phyloP scores from a whole-genome alignment of 148 eudicot genomes.

The Gaultheria prostrata region DNA sequence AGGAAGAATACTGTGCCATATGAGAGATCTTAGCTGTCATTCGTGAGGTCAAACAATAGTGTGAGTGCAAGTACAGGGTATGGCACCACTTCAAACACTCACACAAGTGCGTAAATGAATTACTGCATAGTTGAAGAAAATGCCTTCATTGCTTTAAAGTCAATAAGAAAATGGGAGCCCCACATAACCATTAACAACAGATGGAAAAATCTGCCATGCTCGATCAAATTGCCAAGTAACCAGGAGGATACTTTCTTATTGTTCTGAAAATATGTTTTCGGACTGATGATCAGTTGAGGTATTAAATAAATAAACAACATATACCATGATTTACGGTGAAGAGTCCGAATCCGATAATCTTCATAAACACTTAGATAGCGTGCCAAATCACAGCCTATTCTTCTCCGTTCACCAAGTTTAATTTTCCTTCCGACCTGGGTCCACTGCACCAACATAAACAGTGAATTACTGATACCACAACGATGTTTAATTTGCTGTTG shows the following conservation, averaged over 20 bases:
- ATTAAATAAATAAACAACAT: not conserved
- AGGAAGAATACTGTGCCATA: not conserved
- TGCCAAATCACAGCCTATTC: not conserved
- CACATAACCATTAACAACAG: slow-evolving; percentile 3
- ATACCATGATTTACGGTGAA: not conserved
- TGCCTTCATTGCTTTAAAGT: slow-evolving; percentile 1
- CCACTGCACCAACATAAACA: not conserved
- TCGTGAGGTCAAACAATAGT: not conserved
- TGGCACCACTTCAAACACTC: slow-evolving; percentile 1
- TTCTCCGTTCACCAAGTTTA: not conserved
- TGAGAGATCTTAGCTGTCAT: slow-evolving; percentile 1
- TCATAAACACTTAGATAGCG: not conserved
- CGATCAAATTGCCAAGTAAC: not conserved
- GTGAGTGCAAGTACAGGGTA: not conserved
- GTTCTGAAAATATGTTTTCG: not conserved
- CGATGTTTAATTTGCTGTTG: not conserved
- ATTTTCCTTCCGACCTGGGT: not conserved
- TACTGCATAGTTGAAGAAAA: slow-evolving; percentile 6
- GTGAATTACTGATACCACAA: not conserved
- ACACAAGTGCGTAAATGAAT: not conserved
- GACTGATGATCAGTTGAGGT: not conserved
- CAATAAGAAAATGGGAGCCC: not conserved
- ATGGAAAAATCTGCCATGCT: not conserved
- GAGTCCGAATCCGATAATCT: not conserved
- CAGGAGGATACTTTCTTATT: not conserved